Evolutionary conservation across 1,284 basidiomycete species (phyloP).

Genomic region (Ustilago xerochloae): DNA sequence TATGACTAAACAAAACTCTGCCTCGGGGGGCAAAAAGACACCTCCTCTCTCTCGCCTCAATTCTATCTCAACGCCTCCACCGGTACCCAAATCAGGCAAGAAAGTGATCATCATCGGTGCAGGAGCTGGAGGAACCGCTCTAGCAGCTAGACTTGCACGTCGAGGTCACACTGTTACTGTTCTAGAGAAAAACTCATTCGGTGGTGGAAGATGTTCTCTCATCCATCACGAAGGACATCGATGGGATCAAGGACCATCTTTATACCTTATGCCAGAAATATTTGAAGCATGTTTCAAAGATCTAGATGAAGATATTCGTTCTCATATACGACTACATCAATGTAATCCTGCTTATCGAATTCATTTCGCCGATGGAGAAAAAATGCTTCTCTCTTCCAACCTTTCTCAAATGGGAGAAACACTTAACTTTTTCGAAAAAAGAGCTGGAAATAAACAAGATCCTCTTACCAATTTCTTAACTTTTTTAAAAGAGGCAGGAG

Average conservation of each 20-base stretch:
- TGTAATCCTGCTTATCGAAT: constrained; percentile 61
- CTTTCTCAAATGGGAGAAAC: constrained; percentile 70
- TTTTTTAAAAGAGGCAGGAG: constrained; percentile 69
- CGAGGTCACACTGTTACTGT: constrained; percentile 71
- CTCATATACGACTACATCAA: constrained; percentile 69
- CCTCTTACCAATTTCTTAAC: constrained; percentile 64
- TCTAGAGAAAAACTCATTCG: constrained; percentile 66
- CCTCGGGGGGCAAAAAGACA: constrained; percentile 3
- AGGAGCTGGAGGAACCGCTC: constrained; percentile 71
- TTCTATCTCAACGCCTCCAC: constrained; percentile 7
- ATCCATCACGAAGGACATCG: constrained; percentile 71
- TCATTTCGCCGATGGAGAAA: constrained; percentile 60
- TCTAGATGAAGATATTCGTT: constrained; percentile 70
- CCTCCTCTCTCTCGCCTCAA: constrained; percentile 20
- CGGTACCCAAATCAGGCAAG: constrained; percentile 26
- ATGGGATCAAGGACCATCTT: constrained; percentile 70
- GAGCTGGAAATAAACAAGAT: constrained; percentile 69
- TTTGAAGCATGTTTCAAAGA: constrained; percentile 71
- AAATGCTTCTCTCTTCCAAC: constrained; percentile 70
- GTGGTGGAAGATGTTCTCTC: constrained; percentile 72
- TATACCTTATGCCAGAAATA: constrained; percentile 71
- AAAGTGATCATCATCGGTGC: constrained; percentile 69
- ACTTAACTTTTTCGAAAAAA: constrained; percentile 71
- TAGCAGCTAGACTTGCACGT: constrained; percentile 70
- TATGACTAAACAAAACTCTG: background rate